Percentiles rank a stretch among this genome's conserved stretches.
Evolutionary conservation across 1,139 yeast genomes (phyloP).

Genomic region (Nakaseomyces nivariensis): DNA sequence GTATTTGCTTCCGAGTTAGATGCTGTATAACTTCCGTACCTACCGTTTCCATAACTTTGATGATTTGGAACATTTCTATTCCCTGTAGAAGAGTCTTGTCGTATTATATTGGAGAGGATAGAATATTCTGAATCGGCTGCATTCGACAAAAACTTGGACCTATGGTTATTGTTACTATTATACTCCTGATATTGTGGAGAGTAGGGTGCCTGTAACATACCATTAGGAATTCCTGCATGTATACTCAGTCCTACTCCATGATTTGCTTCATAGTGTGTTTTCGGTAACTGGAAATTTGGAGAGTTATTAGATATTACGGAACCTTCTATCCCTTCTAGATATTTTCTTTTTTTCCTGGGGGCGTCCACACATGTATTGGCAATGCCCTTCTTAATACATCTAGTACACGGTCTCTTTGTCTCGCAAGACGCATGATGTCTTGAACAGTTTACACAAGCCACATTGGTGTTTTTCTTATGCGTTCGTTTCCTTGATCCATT

Average conservation of each 20-base stretch:
- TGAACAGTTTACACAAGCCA: constrained; percentile 85
- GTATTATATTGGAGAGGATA: constrained; percentile 63
- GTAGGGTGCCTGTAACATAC: constrained; percentile 8
- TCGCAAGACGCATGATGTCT: constrained; percentile 86
- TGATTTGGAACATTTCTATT: neutral
- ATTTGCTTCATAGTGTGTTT: neutral
- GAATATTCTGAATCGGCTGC: constrained; percentile 78
- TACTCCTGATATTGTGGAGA: constrained; percentile 10
- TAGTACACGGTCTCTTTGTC: constrained; percentile 64
- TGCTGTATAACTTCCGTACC: neutral
- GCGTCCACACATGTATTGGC: constrained; percentile 78
- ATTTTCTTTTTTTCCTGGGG: constrained; percentile 77
- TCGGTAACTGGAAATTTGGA: neutral
- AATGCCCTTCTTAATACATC: constrained; percentile 66
- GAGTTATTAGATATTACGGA: neutral
- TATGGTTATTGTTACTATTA: constrained; percentile 14
- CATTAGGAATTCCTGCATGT: constrained; percentile 4
- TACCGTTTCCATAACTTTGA: neutral
- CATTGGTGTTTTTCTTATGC: constrained; percentile 47
- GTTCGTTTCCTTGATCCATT: neutral
- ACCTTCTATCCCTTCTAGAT: constrained; percentile 43
- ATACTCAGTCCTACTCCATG: neutral
- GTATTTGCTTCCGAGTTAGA: neutral
- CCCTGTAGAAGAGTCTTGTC: constrained; percentile 33
- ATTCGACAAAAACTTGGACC: constrained; percentile 44